A percentile compares a stretch with the other conserved stretches of the same genome.
phyloP scores from a whole-genome alignment of 148 eudicot genomes.

The Rhododendron vialii region DNA sequence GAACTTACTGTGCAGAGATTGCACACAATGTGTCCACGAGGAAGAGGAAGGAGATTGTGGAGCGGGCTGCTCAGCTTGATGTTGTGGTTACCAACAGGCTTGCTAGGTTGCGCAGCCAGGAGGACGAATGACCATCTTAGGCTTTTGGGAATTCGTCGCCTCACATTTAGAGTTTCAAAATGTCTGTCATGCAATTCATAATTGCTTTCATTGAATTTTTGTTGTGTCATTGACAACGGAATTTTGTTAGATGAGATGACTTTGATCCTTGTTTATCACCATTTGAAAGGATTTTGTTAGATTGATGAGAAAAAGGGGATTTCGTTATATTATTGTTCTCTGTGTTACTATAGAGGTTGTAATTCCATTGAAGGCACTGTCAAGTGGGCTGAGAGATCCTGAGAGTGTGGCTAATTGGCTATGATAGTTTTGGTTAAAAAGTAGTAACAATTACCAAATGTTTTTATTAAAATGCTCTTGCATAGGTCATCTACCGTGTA shows the following conservation, averaged over 20 bases:
- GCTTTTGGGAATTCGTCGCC: background rate
- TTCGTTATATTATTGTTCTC: background rate
- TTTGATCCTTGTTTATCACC: background rate
- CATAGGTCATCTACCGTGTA: background rate
- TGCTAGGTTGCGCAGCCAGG: slow-evolving; percentile 52
- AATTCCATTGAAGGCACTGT: background rate
- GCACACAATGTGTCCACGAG: slow-evolving; percentile 47
- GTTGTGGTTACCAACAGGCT: slow-evolving; percentile 47
- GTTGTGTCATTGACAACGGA: background rate
- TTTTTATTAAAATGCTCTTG: background rate
- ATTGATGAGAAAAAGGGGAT: background rate
- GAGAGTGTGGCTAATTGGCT: background rate
- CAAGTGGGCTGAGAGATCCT: background rate
- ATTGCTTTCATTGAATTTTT: background rate
- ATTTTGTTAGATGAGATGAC: slow-evolving; percentile 1
- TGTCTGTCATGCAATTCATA: background rate
- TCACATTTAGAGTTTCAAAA: background rate
- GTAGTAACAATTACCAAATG: background rate
- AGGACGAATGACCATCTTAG: slow-evolving; percentile 37
- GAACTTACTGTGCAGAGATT: slow-evolving; percentile 46
- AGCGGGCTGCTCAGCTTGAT: slow-evolving; percentile 41
- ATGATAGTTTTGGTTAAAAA: background rate
- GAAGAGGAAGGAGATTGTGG: slow-evolving; percentile 49
- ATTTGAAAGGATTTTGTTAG: background rate
- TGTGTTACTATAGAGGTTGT: background rate